Evolutionary conservation across 805 yeast genomes (phyloP).

Genomic region (Yamadazyma sp.): DNA sequence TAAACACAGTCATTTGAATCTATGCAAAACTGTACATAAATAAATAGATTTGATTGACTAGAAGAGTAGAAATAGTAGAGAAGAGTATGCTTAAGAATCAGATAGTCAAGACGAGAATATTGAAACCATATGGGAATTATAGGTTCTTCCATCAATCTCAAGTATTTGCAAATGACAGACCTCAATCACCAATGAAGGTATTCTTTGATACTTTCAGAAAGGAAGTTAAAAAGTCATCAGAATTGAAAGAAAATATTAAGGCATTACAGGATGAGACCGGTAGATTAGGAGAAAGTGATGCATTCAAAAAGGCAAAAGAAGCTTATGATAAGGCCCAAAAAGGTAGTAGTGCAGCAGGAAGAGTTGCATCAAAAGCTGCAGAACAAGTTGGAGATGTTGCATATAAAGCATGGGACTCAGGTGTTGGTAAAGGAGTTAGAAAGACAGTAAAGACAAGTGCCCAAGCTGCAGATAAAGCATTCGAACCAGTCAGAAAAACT

Average conservation of each 20-base stretch:
- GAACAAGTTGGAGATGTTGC: conserved; percentile 90
- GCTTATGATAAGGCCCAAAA: conserved; percentile 86
- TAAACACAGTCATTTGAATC: conserved; percentile 2
- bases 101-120: neutral
- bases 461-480: conserved; percentile 78
- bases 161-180: conserved; percentile 16
- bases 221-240: conserved; percentile 89
- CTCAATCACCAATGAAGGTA: conserved; percentile 82
- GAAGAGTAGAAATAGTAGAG: neutral
- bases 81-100: neutral
- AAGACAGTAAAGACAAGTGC: conserved; percentile 80
- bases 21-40: conserved; percentile 3
- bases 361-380: conserved; percentile 85
- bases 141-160: conserved; percentile 5
- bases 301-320: conserved; percentile 87
- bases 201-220: conserved; percentile 87
- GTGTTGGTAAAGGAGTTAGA: conserved; percentile 87
- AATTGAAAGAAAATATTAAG: conserved; percentile 87
- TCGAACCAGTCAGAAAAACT: conserved; percentile 92
- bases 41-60: too few relatives aligned
- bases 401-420: conserved; percentile 91
- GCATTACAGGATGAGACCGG: conserved; percentile 96
- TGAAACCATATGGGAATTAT: neutral
- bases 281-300: conserved; percentile 87
- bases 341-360: conserved; percentile 61